Base-by-base conservation (phyloP, 352 stramenopile genomes). In the Globisporangium heterothallicum region DNA sequence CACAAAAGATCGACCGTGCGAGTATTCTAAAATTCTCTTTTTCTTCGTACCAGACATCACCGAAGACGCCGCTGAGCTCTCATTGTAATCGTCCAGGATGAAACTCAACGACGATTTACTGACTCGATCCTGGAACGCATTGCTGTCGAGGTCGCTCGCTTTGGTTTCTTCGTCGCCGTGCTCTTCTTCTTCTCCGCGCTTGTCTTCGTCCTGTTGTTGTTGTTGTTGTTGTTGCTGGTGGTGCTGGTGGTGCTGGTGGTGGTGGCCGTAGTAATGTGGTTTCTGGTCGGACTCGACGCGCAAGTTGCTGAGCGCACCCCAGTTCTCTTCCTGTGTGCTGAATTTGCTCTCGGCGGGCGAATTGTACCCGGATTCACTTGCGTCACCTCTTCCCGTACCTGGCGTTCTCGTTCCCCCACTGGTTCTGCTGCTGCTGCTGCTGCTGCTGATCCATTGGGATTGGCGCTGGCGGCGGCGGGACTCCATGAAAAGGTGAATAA, bases 31-130 rank as follows among this genome's bases (percentile, higher is more conserved):
- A n/a, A n/a, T 36, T 36, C 30, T 36, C 16, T 36, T 36, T 36
- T 36, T 27, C 14, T 12, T 14, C 55, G 25, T 55, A 61, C 47
- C 55, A 6, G 52, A 56, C 47, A 79, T 18, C 32, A 62, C 35
- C 21, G 38, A 58, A 13, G 58, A 48, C 19, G 50, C 46, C 43
- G 69, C 62, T 7, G 47, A 58, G 52, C 41, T 66, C 21, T 36
- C 19, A n/a, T 53, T 35, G 35, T 61, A n/a, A 49, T 85, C 69
- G 50, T 80, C 78, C 14, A 89, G 65, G 54, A 89, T 89, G 53
- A 89, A 89, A 56, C 68, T 82, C 26, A 89, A 63, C 54, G 78
- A 86, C 4, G 73, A 83, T 61, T 89, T 89, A 57, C 63, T 78
- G 36, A 67, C 60, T 4, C 27, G 32, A 16, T 38, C 32, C 12